phyloP scores from a whole-genome alignment of 129 eudicot genomes.

The Helichrysum umbraculigerum region DNA sequence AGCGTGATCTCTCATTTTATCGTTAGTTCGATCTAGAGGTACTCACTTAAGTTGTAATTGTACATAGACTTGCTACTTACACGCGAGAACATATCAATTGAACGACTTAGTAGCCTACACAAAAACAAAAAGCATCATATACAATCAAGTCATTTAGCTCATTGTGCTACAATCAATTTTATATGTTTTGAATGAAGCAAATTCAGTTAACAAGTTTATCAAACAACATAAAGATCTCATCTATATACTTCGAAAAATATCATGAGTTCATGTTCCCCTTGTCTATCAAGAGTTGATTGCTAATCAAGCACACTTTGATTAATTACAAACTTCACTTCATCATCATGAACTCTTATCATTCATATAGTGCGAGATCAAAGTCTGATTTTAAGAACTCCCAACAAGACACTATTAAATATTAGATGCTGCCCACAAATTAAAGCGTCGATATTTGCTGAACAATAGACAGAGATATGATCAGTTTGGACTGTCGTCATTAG shows the following conservation, averaged over 20 bases:
- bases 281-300: not conserved
- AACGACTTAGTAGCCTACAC: not conserved
- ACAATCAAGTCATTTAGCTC: too few relatives aligned
- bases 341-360: not conserved
- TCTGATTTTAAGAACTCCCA: not conserved
- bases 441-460: too few relatives aligned
- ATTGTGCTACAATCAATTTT: too few relatives aligned
- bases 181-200: not conserved
- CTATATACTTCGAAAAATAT: not conserved
- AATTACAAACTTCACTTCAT: slow-evolving; percentile 18
- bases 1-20: slow-evolving; percentile 3
- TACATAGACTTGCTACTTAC: not conserved
- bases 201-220: not conserved
- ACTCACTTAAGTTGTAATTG: not conserved
- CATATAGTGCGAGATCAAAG: not conserved
- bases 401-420: too few relatives aligned
- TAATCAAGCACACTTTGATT: slow-evolving; percentile 12
- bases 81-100: not conserved
- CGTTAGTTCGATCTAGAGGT: not conserved
- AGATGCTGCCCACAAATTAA: too few relatives aligned
- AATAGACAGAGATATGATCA: too few relatives aligned
- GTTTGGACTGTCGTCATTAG: not conserved
- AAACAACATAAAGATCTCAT: not conserved
- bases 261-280: not conserved
- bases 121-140: too few relatives aligned